Evolutionary conservation across 805 yeast species (phyloP), one percentile per base, ranked within the genome.

Genomic region (Isabelozyma rhagii): DNA sequence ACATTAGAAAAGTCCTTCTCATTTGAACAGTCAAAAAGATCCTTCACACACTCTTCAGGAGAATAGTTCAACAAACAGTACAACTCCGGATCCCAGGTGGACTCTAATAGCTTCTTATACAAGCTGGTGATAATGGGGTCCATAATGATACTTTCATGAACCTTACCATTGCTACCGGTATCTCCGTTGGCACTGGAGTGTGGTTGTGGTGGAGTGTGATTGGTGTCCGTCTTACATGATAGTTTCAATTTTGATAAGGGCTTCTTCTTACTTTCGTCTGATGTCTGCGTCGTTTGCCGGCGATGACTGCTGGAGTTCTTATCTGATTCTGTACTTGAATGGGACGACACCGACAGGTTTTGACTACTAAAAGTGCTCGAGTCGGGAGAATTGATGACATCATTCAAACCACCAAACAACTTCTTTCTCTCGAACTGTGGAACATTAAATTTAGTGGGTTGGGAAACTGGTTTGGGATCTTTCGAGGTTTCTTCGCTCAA

Each of bases 31-130:
- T 79, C 76, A 50, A 89, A 78, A 2, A 92, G 86, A 64, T 89
- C 96, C 31, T 83, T 82, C 9, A 91, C 76, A 53, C 92, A 81
- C 50, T 84, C 88, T 45, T 78, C 77, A 0, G 97, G 93, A 10
- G 84, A 72, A 45, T 63, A 75, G 72, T 69, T 87, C 81, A 72
- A 61, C 43, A 68, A 64, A 49, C 71, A 71, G 61, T 66, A 66
- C 39, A 74, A 58, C 45, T 72, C 74, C 0, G 77, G 78, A 49
- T 83, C 88, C 90, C 89, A 84, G 0, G 83, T 75, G 34, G 79
- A 64, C 51, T 83, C 84, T 52, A 83, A 73, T 1, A 84, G 77
- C 53, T 74, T 78, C 49, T 78, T 76, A 55, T 81, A 81, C 6
- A 83, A 63, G 39, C 68, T 74, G 31, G 76, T 72, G 4, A 81